phyloP scores from a whole-genome alignment of 495 filamentous ascomycete species.

The Hypoxylon fragiforme region DNA sequence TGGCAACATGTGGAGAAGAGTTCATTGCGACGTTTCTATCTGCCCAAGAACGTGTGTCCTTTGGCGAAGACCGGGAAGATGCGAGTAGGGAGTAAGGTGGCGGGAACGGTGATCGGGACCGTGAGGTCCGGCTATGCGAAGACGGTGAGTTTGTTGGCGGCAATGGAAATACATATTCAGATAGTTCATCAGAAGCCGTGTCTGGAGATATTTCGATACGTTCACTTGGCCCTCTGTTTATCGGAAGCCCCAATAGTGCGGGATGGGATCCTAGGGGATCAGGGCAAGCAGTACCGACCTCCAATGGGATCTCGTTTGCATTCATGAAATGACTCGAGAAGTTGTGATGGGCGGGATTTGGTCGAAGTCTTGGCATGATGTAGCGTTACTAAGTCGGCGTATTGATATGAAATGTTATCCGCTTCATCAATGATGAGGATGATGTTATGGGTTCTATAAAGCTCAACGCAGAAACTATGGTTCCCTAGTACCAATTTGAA shows the following conservation, averaged over 20 bases:
- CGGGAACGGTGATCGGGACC: conserved; percentile 3
- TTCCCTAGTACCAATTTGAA: too few relatives aligned
- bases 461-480: too few relatives aligned
- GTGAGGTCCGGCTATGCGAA: background rate
- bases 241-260: conserved; percentile 3
- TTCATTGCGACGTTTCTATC: background rate
- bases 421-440: too few relatives aligned
- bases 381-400: too few relatives aligned
- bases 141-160: conserved; percentile 3
- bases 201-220: background rate
- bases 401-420: too few relatives aligned
- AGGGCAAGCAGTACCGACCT: too few relatives aligned
- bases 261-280: background rate
- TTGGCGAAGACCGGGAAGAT: background rate
- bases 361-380: too few relatives aligned
- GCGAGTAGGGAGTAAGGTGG: conserved; percentile 12
- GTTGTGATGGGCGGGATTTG: too few relatives aligned
- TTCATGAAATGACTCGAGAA: too few relatives aligned
- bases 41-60: background rate
- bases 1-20: background rate
- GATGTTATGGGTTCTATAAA: too few relatives aligned
- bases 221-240: background rate
- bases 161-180: conserved; percentile 9
- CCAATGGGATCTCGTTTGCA: too few relatives aligned
- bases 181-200: background rate